Evolutionary conservation across 495 filamentous ascomycete species (phyloP), one percentile per base, ranked within the genome.

Genomic region (Penicillium verhagenii): DNA sequence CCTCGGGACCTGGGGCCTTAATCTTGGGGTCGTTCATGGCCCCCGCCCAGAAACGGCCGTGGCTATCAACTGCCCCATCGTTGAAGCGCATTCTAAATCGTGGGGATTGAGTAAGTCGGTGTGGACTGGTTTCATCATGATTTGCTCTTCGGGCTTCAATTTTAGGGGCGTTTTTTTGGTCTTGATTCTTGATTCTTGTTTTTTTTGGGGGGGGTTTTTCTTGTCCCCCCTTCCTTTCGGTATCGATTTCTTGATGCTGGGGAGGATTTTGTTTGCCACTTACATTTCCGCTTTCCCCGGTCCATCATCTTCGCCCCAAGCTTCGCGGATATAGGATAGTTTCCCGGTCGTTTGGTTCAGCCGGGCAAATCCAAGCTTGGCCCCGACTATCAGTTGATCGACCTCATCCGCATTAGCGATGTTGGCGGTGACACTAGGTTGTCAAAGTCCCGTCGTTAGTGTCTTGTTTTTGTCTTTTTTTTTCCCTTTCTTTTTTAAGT

Each of bases 1-100:
- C 84, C 74, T 76, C 71, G 42, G 71, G 53, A 18, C 61, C 57
- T 1, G 61, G 71, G 7, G 55, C 49, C 39, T 74, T 56, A 35
- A 74, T 57, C 42, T 76, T 76, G 20, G 75, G 72, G 61, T 96
- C 92, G 58, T 89, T 92, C 91, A 96, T 96, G 33, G 83, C 80
- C n/a, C 91, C 89, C 8, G 89, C 79, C 90, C 91, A 96, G 70
- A 92, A 93, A 39, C 92, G 78, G 47, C 92, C 92, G 50, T 86
- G 76, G 38, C 84, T 86, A 65, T 96, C 92, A 49, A 89, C 84
- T 6, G 83, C 86, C 35, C 91, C 92, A 64, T 96, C 92, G 64
- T 96, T 96, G 72, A 79, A 80, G 53, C 80, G 79, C 81, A 81
- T 81, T 42, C 78, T 79, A 60, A 8, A 24, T 50, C 21, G 47